These are phyloP conservation scores for Candida smagusa DNA, from an alignment of 1,139 yeast genomes.

Conservation along the genomic window DNA sequence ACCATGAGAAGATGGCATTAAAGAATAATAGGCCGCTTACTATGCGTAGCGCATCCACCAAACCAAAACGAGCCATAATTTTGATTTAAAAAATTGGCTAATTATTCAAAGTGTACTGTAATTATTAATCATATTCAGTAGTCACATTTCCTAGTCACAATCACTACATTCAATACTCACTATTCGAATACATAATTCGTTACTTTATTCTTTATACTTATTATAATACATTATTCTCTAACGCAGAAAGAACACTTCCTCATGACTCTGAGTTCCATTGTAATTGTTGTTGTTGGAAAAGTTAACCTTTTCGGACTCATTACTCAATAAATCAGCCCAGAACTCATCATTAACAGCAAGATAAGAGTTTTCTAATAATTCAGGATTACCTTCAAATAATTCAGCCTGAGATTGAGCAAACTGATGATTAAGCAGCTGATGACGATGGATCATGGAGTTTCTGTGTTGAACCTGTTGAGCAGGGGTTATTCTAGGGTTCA, in stretches of 20 bases:
- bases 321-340: slow-evolving; percentile 41
- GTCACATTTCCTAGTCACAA: too few relatives aligned
- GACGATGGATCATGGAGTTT: neutral
- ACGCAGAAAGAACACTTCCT: slow-evolving; percentile 26
- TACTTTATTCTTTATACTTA: too few relatives aligned
- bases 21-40: slow-evolving; percentile 46
- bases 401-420: neutral
- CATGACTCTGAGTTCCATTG: slow-evolving; percentile 14
- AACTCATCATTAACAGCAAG: slow-evolving; percentile 41
- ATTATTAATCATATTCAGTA: too few relatives aligned
- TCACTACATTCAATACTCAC: too few relatives aligned
- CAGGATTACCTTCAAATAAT: slow-evolving; percentile 9
- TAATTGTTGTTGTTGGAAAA: slow-evolving; percentile 25
- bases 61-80: slow-evolving; percentile 12
- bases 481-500: neutral
- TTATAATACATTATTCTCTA: neutral
- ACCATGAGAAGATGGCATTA: slow-evolving; percentile 49
- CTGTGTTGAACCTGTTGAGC: neutral
- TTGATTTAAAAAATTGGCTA: neutral
- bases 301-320: slow-evolving; percentile 34
- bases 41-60: slow-evolving; percentile 43
- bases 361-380: slow-evolving; percentile 29
- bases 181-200: too few relatives aligned
- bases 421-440: neutral
- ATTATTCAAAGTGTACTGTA: too few relatives aligned